phyloP scores from a whole-genome alignment of 352 stramenopile genomes.

The Hyaloperonospora arabidopsidis region DNA sequence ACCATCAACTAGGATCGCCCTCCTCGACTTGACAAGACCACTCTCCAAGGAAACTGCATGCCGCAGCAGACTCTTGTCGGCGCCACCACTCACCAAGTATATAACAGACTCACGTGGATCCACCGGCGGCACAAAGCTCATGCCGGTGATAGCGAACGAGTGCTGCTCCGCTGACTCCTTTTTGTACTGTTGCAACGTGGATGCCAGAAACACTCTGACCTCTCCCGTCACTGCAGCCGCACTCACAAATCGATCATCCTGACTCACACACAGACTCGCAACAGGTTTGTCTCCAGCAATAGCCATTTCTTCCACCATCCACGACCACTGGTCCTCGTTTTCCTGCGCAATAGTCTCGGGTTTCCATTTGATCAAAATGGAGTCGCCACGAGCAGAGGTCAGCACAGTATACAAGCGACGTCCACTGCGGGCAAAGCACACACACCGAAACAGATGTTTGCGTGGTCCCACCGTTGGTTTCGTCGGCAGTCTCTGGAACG shows the following conservation, averaged over 20 bases:
- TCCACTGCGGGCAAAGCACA: constrained; percentile 63
- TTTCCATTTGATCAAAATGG: constrained; percentile 76
- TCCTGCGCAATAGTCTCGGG: constrained; percentile 59
- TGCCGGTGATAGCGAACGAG: constrained; percentile 76
- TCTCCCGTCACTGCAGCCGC: constrained; percentile 66
- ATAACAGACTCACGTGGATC: constrained; percentile 31
- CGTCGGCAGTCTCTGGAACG: constrained; percentile 40
- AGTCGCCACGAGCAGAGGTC: constrained; percentile 63
- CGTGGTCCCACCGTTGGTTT: constrained; percentile 34
- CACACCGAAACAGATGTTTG: constrained; percentile 80
- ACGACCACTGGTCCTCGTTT: constrained; percentile 62
- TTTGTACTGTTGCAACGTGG: constrained; percentile 44
- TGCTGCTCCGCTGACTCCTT: constrained; percentile 52
- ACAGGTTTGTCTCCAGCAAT: constrained; percentile 68
- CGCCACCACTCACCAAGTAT: constrained; percentile 61
- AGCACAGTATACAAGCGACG: constrained; percentile 67
- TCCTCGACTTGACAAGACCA: constrained; percentile 40
- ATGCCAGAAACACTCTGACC: constrained; percentile 51
- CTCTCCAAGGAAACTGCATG: constrained; percentile 55
- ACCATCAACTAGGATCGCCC: constrained; percentile 26
- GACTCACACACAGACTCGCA: constrained; percentile 67
- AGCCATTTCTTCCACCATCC: constrained; percentile 42
- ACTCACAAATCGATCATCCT: constrained; percentile 65
- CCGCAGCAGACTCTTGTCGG: constrained; percentile 65
- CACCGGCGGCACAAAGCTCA: constrained; percentile 47